Evolutionary conservation across 148 eudicot species (phyloP).

Genomic region (Fagopyrum tataricum): DNA sequence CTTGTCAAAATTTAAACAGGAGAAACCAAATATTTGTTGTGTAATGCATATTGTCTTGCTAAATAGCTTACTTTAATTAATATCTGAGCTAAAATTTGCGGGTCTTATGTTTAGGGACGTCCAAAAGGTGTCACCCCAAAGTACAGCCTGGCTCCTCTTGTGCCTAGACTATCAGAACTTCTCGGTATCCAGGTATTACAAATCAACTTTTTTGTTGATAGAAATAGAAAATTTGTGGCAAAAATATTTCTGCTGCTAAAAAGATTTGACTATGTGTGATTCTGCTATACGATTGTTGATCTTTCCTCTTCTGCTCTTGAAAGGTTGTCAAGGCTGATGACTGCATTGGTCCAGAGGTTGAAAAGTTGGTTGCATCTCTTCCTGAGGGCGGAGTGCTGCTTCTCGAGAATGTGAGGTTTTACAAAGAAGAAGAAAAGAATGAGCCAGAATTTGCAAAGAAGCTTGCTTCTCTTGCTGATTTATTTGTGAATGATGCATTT

Average conservation of each 20-base stretch:
- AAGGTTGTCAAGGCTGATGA: constrained; percentile 93
- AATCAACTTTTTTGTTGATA: constrained; percentile 11
- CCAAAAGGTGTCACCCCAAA: constrained; percentile 95
- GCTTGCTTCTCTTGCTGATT: constrained; percentile 88
- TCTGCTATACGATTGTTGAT: constrained; percentile 8
- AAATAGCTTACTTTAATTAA: neutral
- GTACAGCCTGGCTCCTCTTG: constrained; percentile 90
- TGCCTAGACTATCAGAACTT: constrained; percentile 79
- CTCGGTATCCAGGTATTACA: constrained; percentile 68
- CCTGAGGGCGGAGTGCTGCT: constrained; percentile 89
- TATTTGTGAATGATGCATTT: constrained; percentile 89
- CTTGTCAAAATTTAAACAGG: neutral
- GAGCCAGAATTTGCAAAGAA: constrained; percentile 93
- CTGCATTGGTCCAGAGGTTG: constrained; percentile 84
- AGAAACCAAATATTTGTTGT: neutral
- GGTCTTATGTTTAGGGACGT: constrained; percentile 44
- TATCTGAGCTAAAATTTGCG: neutral
- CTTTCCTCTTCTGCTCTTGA: neutral
- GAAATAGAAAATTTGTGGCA: neutral
- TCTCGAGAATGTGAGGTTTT: constrained; percentile 85
- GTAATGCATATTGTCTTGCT: neutral
- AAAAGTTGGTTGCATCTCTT: constrained; percentile 70
- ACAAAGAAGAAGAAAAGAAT: constrained; percentile 91
- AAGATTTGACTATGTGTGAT: neutral
- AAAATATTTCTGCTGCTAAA: neutral